These are phyloP conservation scores for Cyclanthera cordifolia DNA, from an alignment of 306 rosid genomes.

Conservation along the genomic window DNA sequence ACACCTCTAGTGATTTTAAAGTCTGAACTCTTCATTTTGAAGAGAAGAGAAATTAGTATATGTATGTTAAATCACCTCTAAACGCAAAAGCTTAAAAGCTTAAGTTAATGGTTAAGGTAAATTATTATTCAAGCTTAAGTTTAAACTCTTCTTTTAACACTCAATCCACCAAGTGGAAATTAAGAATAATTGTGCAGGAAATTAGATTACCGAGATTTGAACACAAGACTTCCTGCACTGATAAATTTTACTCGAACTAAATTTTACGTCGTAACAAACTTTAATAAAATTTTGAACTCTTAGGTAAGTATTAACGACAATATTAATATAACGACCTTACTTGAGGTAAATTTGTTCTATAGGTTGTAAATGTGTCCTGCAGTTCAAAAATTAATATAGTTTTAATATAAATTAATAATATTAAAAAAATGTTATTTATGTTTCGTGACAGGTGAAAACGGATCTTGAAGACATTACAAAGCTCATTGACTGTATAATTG, in stretches of 20 bases:
- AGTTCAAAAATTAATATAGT: not conserved
- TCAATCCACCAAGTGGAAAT: not conserved
- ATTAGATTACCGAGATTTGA: not conserved
- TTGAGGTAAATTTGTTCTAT: not conserved
- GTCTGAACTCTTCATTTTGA: not conserved
- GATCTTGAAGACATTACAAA: constrained; percentile 59
- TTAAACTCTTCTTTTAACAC: no score
- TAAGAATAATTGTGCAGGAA: not conserved
- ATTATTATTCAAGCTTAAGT: no score
- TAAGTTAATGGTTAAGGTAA: not conserved
- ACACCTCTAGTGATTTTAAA: not conserved
- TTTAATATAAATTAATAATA: not conserved
- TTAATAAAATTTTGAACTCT: not conserved
- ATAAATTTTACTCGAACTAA: no score
- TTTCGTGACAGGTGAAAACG: constrained; percentile 56
- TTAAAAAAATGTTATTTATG: not conserved
- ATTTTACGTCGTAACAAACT: not conserved
- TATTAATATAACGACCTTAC: not conserved
- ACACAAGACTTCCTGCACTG: not conserved
- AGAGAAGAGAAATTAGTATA: not conserved
- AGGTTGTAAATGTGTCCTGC: not conserved
- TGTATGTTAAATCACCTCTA: not conserved
- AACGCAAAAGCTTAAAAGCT: not conserved
- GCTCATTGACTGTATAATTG: constrained; percentile 43
- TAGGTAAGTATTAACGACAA: not conserved